These are phyloP conservation scores for Zizania latifolia DNA, from an alignment of 176 grass and related monocot species.

Conservation along the genomic window DNA sequence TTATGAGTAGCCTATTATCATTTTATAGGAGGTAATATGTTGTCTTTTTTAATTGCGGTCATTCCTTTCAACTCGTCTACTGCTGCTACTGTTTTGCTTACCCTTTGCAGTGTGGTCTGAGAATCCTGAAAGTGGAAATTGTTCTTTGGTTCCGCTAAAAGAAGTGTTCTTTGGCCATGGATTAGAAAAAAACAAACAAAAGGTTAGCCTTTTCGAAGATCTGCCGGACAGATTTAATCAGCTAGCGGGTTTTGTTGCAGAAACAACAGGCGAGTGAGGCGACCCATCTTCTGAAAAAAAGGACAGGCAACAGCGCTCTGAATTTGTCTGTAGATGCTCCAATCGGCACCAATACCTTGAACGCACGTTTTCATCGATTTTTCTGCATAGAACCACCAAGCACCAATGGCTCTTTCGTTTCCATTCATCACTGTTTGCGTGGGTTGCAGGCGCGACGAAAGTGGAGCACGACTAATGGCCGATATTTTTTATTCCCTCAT, in stretches of 20 bases:
- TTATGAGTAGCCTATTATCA: no score
- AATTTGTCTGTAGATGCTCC: neutral
- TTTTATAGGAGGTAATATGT: no score
- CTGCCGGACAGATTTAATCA: neutral
- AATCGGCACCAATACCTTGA: neutral
- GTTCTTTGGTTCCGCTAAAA: neutral
- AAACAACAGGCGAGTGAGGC: neutral
- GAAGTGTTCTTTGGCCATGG: neutral
- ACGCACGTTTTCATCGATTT: neutral
- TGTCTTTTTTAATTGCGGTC: no score
- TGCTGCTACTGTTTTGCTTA: neutral
- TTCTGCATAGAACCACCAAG: accelerated
- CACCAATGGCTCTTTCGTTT: neutral
- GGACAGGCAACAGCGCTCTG: no score
- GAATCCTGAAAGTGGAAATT: neutral
- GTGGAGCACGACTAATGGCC: neutral
- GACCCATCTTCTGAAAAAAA: no score
- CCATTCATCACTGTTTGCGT: neutral
- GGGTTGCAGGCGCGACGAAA: neutral
- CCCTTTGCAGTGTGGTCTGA: no score
- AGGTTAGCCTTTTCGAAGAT: neutral
- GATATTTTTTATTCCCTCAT: neutral
- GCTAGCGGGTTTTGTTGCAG: neutral
- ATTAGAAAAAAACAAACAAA: neutral
- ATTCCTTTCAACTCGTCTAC: no score